Evolutionary conservation across 208 protist genomes (phyloP).

Genomic region (Trypanosoma mega): DNA sequence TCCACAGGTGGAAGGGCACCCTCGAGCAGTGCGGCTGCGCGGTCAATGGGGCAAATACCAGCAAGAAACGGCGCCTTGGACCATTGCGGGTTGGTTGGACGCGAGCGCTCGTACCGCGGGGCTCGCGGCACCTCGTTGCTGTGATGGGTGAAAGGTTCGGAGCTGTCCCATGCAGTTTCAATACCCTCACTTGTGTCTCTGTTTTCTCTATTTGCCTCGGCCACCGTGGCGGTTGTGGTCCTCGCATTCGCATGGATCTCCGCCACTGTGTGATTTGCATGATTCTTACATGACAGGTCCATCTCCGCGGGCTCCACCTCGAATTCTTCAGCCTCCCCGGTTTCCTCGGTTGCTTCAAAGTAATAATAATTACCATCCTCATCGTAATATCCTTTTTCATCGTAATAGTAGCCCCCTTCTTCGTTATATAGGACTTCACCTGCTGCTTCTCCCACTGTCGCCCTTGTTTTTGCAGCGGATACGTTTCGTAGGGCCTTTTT

Average conservation of each 20-base stretch:
- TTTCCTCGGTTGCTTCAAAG: conserved; percentile 3
- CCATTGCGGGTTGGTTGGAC: conserved; percentile 7
- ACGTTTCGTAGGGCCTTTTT: no score
- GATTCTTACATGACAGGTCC: neutral
- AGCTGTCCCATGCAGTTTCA: no score
- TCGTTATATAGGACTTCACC: conserved; percentile 15
- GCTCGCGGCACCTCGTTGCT: neutral
- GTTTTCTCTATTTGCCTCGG: neutral
- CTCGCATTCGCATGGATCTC: conserved; percentile 4
- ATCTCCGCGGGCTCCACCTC: neutral
- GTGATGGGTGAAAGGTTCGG: neutral
- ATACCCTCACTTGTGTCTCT: neutral
- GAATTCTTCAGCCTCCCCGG: neutral
- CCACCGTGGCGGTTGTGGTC: neutral
- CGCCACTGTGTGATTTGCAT: no score
- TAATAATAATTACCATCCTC: conserved; percentile 20
- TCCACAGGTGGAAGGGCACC: conserved; percentile 1
- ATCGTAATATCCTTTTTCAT: conserved; percentile 22
- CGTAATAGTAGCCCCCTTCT: conserved; percentile 25
- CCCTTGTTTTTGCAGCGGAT: no score
- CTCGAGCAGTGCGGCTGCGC: conserved; percentile 3
- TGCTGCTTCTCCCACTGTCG: neutral
- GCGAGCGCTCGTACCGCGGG: neutral
- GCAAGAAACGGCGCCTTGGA: conserved; percentile 3
- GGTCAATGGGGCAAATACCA: neutral